These are phyloP conservation scores for Beta corolliflora DNA, from an alignment of 179 eudicot genomes.

Conservation along the genomic window DNA sequence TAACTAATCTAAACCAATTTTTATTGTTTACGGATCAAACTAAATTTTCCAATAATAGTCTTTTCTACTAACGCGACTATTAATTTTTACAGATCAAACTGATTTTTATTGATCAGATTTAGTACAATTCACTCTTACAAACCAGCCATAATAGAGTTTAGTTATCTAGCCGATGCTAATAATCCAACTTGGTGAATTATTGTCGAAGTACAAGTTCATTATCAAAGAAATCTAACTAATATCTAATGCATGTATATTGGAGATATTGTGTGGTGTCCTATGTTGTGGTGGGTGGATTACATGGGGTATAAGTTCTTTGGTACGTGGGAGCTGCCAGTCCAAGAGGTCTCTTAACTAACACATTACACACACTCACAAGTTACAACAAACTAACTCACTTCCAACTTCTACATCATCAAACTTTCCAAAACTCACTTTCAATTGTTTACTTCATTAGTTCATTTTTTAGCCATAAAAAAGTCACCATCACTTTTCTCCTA, in stretches of 20 bases:
- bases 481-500: neutral
- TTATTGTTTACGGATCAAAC: too few relatives aligned
- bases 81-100: too few relatives aligned
- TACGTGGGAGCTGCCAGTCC: constrained; percentile 30
- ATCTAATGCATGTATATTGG: neutral
- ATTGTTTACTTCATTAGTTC: neutral
- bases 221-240: neutral
- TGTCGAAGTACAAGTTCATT: neutral
- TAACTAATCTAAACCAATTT: too few relatives aligned
- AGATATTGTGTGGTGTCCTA: neutral
- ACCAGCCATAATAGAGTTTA: too few relatives aligned
- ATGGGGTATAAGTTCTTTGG: neutral
- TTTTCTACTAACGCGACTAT: too few relatives aligned
- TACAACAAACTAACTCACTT: constrained; percentile 8
- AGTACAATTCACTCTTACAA: too few relatives aligned
- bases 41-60: too few relatives aligned
- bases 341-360: constrained; percentile 25
- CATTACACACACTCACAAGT: neutral
- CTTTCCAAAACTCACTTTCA: constrained; percentile 10
- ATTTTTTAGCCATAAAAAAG: neutral
- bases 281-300: constrained; percentile 15
- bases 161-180: too few relatives aligned
- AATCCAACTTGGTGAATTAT: neutral
- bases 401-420: constrained; percentile 2
- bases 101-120: too few relatives aligned